Percentiles rank a stretch among this genome's conserved stretches.
Conservation (phyloP, 495 filamentous ascomycete species). For the Tuber melanosporum region DNA sequence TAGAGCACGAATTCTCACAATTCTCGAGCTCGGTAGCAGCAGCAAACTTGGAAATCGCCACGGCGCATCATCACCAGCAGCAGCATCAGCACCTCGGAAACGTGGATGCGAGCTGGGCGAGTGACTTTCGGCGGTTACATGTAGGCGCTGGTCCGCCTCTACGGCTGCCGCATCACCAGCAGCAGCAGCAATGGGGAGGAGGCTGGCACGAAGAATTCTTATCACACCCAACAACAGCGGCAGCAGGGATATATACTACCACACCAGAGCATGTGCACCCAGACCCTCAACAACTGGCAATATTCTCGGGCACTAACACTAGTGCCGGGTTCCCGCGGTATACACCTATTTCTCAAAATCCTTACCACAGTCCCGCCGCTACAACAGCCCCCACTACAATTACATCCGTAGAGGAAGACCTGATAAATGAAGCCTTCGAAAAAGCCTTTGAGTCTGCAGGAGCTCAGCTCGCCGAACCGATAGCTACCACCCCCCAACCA, state of each 20-base stretch:
- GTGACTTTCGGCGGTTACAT: constrained; percentile 35
- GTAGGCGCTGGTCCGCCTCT: constrained; percentile 19
- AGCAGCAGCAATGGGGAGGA: constrained; percentile 9
- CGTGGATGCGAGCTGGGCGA: constrained; percentile 9
- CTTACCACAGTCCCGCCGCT: neutral
- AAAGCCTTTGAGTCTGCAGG: constrained; percentile 40
- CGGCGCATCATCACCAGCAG: constrained; percentile 9
- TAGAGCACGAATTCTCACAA: constrained; percentile 29
- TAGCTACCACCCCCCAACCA: constrained; percentile 6
- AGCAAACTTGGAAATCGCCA: neutral
- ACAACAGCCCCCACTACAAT: constrained; percentile 1
- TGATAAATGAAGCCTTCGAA: constrained; percentile 33
- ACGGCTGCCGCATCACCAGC: constrained; percentile 25
- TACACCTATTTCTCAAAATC: neutral
- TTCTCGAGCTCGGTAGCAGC: constrained; percentile 16
- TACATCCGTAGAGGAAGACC: constrained; percentile 4
- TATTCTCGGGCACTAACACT: neutral
- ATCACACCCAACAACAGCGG: constrained; percentile 23
- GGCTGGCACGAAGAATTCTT: constrained; percentile 32
- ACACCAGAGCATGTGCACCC: neutral
- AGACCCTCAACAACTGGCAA: neutral
- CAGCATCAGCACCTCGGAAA: constrained; percentile 8
- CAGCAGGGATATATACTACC: constrained; percentile 28
- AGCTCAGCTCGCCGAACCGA: constrained; percentile 10
- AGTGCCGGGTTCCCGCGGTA: neutral